Evolutionary conservation across 148 eudicot species (phyloP), one percentile per base, ranked within the genome.

Genomic region (Camellia sinensis): DNA sequence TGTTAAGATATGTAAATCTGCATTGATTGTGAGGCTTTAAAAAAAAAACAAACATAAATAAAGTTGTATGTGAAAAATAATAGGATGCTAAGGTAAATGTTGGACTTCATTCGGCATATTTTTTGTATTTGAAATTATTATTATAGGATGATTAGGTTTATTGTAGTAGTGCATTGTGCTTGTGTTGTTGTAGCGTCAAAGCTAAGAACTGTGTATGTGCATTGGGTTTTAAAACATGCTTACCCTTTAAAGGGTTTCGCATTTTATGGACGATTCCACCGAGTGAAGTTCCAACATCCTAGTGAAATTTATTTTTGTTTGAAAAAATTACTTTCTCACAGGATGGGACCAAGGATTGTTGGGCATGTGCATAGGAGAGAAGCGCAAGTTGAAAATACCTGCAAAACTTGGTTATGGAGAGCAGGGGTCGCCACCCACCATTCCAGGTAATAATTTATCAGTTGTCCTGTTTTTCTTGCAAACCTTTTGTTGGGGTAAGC

Each of bases 271-370:
- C 43, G 9, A 14, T 48, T 72, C 15, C 43, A 80, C 21, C 56
- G 40, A 53, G 44, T 22, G 19, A 54, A 74, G 21, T 74, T 57
- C 46, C 22, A 74, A 19, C 48, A 46, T 18, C 21, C 19, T 1
- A 11, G 7, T 50, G 60, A 19, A 52, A 67, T 0, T 10, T 50
- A 71, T 41, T 21, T 17, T 40, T 18, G 63, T 40, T 72, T 72
- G 41, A 5, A n/a, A 69, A 40, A 44, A 81, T 15, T 18, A 18
- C 15, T 29, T 43, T 6, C 59, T 86, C 77, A 77, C 91, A 93
- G 97, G 99, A 70, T 96, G 98, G 98, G 97, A 92, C 86, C 97
- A 92, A 86, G 99, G 97, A 75, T 80, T 96, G 41, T 80, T 91
- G 80, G 99, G 95, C 45, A 91, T 92, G 97, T 92, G 98, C 45